Base-by-base conservation (phyloP, 495 filamentous ascomycete species). In the Aspergillus campestris region DNA sequence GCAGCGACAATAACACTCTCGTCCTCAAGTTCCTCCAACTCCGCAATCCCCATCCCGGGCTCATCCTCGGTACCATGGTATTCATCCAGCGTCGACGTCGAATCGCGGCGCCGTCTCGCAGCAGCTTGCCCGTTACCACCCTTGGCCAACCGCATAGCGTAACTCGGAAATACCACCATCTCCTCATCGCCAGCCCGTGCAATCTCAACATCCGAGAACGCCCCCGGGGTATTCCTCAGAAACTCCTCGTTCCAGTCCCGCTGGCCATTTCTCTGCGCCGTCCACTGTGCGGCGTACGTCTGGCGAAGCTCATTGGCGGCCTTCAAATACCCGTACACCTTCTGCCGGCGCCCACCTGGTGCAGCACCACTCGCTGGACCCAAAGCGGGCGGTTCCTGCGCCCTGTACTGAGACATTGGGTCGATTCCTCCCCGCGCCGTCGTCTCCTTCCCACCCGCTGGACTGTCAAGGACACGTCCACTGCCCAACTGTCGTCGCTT, bases 111-210 rank as follows among this genome's bases (percentile, higher is more conserved):
- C 32, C 30, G 37, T 14, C 42, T 56, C 13, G 50, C 8, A 39
- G 44, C 35, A 3, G 38, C 29, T 13, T 11, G 32, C 28, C 7
- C 27, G 6, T 45, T 32, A 13, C 52, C 54, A 34, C 58, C 54
- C 35, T 61, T 48, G 12, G 52, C 40, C 62, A 94, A 75, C 55
- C 73, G 74, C 60, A 86, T 72, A 35, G 86, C 85, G 67, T 97
- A 94, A 55, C 87, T 91, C 7, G 92, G 92, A 57, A 96, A 99
- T 10, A 97, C 55, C 8, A 97, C 75, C 80, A 99, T 86, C 69
- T 96, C 87, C 65, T 95, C 91, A 50, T 86, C 79, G 14, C 86
- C 89, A 33, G 78, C 83, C 7, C 80, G 73, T 14, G 84, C 79
- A 41, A 95, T 83, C 9, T 83, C 77, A 12, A 88, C 83, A 51